A percentile compares a stretch with the other conserved stretches of the same genome.
phyloP scores from a whole-genome alignment of 345 rosid genomes.

The Eucalyptus pauciflora region DNA sequence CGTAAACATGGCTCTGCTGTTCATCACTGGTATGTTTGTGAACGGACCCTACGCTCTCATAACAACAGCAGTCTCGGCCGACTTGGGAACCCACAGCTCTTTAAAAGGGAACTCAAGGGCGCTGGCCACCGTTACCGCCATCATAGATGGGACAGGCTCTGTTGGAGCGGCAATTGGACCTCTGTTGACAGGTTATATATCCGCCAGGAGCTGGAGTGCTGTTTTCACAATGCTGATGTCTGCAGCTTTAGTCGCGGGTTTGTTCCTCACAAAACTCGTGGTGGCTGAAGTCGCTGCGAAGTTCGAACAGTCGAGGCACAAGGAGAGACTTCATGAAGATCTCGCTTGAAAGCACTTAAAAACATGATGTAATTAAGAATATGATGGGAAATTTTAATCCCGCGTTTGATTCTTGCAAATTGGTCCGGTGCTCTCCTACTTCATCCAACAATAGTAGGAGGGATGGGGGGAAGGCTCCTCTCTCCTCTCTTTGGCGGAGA shows the following conservation, averaged over 20 bases:
- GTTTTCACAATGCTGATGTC: constrained; percentile 94
- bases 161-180: constrained; percentile 99
- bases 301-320: constrained; percentile 35
- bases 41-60: constrained; percentile 94
- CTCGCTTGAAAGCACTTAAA: not conserved
- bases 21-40: constrained; percentile 80
- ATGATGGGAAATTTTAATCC: not conserved
- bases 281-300: constrained; percentile 68
- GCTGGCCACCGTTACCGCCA: constrained; percentile 92
- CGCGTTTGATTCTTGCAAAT: not conserved
- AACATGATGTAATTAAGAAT: constrained; percentile 8
- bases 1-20: constrained; percentile 55
- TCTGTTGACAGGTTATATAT: constrained; percentile 75
- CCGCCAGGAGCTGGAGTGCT: constrained; percentile 73
- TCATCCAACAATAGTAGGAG: not conserved
- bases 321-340: constrained; percentile 1
- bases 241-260: constrained; percentile 73
- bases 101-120: constrained; percentile 83
- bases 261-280: constrained; percentile 67
- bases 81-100: constrained; percentile 91
- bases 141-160: constrained; percentile 95
- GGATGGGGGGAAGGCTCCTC: not conserved
- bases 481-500: not conserved
- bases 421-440: not conserved
- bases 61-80: constrained; percentile 95